A percentile compares a stretch with the other conserved stretches of the same genome.
These are phyloP conservation scores for Pleurotus ostreatus DNA, from an alignment of 768 basidiomycete genomes.

Conservation along the genomic window DNA sequence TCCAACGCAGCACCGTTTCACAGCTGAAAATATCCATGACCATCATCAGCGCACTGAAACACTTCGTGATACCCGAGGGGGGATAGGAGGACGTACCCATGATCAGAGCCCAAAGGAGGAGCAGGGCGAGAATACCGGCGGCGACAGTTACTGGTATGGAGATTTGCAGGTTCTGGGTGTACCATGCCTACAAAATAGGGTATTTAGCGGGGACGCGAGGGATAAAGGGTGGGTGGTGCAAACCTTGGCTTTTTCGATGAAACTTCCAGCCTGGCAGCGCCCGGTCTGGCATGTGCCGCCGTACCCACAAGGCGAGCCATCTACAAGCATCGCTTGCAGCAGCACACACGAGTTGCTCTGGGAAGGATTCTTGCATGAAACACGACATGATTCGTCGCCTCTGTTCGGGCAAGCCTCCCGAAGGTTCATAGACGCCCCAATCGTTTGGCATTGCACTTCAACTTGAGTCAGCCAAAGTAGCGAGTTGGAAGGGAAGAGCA, in stretches of 20 bases:
- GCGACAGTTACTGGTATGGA: conserved; percentile 77
- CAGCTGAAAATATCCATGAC: conserved; percentile 20
- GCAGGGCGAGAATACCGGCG: conserved; percentile 55
- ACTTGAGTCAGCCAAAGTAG: background rate
- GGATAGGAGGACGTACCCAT: conserved; percentile 29
- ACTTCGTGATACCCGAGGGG: too few species aligned
- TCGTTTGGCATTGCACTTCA: conserved; percentile 69
- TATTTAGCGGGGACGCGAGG: conserved; percentile 7
- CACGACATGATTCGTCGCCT: conserved; percentile 66
- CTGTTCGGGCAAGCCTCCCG: conserved; percentile 60
- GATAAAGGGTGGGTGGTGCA: conserved; percentile 10
- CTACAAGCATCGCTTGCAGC: conserved; percentile 66
- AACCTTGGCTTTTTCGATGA: conserved; percentile 62
- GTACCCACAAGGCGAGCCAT: conserved; percentile 83
- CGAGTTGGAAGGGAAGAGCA: conserved; percentile 14
- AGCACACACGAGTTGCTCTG: conserved; percentile 58
- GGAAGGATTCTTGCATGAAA: conserved; percentile 75
- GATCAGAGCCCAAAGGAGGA: conserved; percentile 49
- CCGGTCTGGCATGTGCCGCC: conserved; percentile 66
- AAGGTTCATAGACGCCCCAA: conserved; percentile 70
- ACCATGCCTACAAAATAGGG: conserved; percentile 56
- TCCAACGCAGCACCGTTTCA: conserved; percentile 27
- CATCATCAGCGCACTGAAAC: too few species aligned
- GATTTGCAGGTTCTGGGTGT: conserved; percentile 70
- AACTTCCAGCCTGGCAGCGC: conserved; percentile 55